A percentile compares a stretch with the other conserved stretches of the same genome.
Conservation (phyloP, 305 asterid genomes). For the Fraxinus baroniana region DNA sequence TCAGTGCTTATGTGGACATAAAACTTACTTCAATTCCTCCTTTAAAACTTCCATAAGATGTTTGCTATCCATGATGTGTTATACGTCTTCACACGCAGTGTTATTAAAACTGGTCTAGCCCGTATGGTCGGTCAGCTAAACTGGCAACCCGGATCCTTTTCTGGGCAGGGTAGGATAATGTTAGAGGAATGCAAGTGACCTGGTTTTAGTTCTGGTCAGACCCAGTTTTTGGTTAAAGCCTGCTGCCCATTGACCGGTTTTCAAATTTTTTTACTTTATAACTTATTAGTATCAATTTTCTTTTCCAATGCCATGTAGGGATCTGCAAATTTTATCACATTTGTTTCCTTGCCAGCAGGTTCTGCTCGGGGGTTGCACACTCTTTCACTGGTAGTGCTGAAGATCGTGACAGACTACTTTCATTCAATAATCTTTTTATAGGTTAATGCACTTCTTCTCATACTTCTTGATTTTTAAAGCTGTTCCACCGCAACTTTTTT, state of each 20-base stretch:
- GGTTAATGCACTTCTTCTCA: conserved; percentile 41
- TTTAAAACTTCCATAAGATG: background rate
- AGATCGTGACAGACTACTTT: conserved; percentile 77
- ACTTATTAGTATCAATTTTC: conserved; percentile 1
- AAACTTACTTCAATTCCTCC: background rate
- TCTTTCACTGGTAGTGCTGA: conserved; percentile 88
- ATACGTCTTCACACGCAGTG: background rate
- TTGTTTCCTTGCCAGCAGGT: conserved; percentile 40
- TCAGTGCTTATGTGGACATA: background rate
- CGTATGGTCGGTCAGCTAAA: too few relatives aligned
- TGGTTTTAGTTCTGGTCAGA: too few relatives aligned
- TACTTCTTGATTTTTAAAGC: conserved; percentile 18
- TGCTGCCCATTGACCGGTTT: background rate
- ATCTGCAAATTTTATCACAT: conserved; percentile 5
- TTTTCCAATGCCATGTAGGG: background rate
- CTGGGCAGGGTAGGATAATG: too few relatives aligned
- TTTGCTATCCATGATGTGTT: background rate
- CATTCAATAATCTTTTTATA: conserved; percentile 64
- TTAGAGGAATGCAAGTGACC: too few relatives aligned
- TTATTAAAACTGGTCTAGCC: background rate
- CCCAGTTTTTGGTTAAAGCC: background rate
- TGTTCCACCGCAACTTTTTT: conserved; percentile 10
- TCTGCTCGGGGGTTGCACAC: conserved; percentile 82
- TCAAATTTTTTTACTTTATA: background rate
- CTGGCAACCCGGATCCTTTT: background rate